phyloP scores from a whole-genome alignment of 1,284 basidiomycete genomes.

The Irpex sp. region DNA sequence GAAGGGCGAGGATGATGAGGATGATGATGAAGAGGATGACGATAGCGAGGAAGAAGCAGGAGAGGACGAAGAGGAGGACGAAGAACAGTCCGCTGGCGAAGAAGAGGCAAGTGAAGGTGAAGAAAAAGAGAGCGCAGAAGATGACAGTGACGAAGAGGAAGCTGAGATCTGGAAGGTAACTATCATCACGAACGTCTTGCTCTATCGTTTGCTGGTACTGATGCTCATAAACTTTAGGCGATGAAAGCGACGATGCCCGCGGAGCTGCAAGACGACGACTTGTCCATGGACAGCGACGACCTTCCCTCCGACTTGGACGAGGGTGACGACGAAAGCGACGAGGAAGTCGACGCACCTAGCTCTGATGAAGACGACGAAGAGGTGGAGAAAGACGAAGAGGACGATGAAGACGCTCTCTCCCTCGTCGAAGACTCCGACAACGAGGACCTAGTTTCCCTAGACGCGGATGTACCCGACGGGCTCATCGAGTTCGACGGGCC shows the following conservation, averaged over 20 bases:
- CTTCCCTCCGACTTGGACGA: constrained; percentile 31
- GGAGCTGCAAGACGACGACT: constrained; percentile 36
- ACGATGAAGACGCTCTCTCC: constrained; percentile 40
- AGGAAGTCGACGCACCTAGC: constrained; percentile 22
- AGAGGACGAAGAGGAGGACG: constrained; percentile 25
- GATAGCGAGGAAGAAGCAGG: constrained; percentile 26
- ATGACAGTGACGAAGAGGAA: constrained; percentile 50
- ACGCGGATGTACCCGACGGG: constrained; percentile 45
- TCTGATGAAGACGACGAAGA: constrained; percentile 22
- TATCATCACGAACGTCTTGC: not conserved
- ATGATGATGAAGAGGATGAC: constrained; percentile 17
- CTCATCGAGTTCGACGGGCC: constrained; percentile 57
- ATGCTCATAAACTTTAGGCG: constrained; percentile 38
- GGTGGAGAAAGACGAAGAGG: constrained; percentile 22
- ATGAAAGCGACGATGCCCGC: constrained; percentile 81
- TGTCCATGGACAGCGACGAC: constrained; percentile 32
- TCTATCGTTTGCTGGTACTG: not conserved
- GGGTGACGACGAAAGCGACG: constrained; percentile 26
- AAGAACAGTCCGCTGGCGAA: constrained; percentile 15
- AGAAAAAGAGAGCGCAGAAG: constrained; percentile 32
- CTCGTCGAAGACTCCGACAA: constrained; percentile 65
- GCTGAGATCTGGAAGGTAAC: constrained; percentile 82
- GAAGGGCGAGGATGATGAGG: constrained; percentile 26
- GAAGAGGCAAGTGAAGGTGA: constrained; percentile 25
- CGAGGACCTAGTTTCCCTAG: constrained; percentile 58